phyloP scores from a whole-genome alignment of 495 filamentous ascomycete genomes.

The Penicillium soppii region DNA sequence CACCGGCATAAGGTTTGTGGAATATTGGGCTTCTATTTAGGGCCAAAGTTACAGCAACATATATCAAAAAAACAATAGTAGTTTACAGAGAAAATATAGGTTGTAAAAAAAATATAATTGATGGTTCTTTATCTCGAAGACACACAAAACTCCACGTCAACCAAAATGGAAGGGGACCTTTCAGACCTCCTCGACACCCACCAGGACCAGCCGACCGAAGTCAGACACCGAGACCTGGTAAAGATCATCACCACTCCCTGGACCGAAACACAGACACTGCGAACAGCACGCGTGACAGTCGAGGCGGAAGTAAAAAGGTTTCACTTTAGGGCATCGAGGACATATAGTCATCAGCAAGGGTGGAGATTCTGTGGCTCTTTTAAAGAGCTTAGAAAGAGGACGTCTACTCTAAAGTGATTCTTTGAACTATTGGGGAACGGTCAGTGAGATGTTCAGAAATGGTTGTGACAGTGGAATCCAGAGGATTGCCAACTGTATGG shows the following conservation, averaged over 20 bases:
- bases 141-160: too few species aligned
- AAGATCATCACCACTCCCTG: slow-evolving; percentile 75
- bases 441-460: too few species aligned
- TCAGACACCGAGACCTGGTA: slow-evolving; percentile 56
- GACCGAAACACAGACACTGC: slow-evolving; percentile 35
- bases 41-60: too few species aligned
- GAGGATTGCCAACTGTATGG: slow-evolving; percentile 13
- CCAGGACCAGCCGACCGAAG: slow-evolving; percentile 64
- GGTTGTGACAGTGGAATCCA: not conserved
- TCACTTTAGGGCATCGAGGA: slow-evolving; percentile 73
- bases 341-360: slow-evolving; percentile 71
- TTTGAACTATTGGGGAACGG: slow-evolving; percentile 66
- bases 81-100: too few species aligned
- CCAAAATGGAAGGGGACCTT: slow-evolving; percentile 47
- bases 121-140: too few species aligned
- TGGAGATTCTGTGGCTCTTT: slow-evolving; percentile 74
- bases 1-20: too few species aligned
- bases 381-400: slow-evolving; percentile 75
- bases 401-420: slow-evolving; percentile 92
- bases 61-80: too few species aligned
- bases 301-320: slow-evolving; percentile 59
- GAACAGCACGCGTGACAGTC: slow-evolving; percentile 36
- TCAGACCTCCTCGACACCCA: slow-evolving; percentile 72
- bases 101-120: too few species aligned
- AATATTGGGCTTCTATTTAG: too few species aligned